Evolutionary conservation across 83 land plant genomes (phyloP), one percentile per base, ranked within the genome.

Genomic region (Picea abies): DNA sequence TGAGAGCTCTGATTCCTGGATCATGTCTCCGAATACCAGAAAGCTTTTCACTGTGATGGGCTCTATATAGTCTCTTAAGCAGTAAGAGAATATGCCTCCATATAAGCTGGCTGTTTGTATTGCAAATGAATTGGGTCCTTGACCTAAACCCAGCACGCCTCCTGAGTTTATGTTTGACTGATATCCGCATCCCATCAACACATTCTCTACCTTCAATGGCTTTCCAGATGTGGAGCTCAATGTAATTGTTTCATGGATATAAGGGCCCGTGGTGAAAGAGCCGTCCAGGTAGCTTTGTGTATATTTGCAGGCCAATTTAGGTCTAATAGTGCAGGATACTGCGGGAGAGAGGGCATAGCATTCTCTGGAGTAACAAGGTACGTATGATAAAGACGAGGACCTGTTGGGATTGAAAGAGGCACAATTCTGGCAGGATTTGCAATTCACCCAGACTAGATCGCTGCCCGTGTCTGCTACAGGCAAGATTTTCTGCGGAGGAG

Each of bases 391-490:
- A 0, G 89, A 44, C 1, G 89, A 66, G 3, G 86, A 83, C 25
- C 64, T 83, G 35, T 47, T 66, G 3, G 89, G 84, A 65, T 32
- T 58, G 76, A 81, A 78, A 25, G 39, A 56, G 49, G 4, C 76
- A 63, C 62, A 65, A 3, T 61, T 60, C 17, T 41, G n/a, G 39
- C 87, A 85, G 14, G 63, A 52, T 0, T 71, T 47, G 82, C 90
- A 89, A 15, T 84, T 86, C 14, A 87, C 82, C 90, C 90, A 89
- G 22, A 84, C 71, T 5, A 89, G 82, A 71, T 89, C 90, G 64
- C 84, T 83, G 20, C 90, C 90, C 0, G 90, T 87, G 81, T 89
- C 90, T 4, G 80, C 86, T 56, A 89, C 63, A 26, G 84, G 76
- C 8, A 71, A 44, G 79, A 84, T 72, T 44, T 79, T 81, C 84